Percentiles rank a stretch among this genome's conserved stretches.
Conservation (phyloP, 2,329 filamentous ascomycete genomes). For the Colletotrichum graminicola region DNA sequence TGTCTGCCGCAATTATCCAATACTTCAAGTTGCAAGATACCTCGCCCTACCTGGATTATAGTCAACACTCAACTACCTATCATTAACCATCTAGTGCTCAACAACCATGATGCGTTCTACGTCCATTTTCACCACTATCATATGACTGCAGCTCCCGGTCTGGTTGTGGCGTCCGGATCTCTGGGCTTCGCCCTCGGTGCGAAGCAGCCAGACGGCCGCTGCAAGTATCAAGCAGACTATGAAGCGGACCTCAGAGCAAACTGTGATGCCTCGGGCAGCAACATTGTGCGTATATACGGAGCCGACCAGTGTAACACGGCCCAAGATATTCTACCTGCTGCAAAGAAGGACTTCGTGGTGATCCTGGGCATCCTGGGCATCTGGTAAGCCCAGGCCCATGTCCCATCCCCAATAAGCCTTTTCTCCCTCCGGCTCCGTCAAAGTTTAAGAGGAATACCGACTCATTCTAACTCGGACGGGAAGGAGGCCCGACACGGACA, state of each 20-base stretch:
- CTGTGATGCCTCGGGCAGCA: conserved; percentile 61
- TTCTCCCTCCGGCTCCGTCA: not conserved
- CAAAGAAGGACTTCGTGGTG: conserved; percentile 73
- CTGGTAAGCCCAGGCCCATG: conserved; percentile 67
- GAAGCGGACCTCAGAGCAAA: conserved; percentile 74
- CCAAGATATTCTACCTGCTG: conserved; percentile 72
- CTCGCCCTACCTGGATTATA: not conserved
- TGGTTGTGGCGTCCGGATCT: conserved; percentile 56
- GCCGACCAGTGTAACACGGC: conserved; percentile 75
- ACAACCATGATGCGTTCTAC: conserved; percentile 5
- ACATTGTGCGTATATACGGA: conserved; percentile 75
- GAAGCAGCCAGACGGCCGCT: conserved; percentile 69
- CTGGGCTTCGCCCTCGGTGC: conserved; percentile 76
- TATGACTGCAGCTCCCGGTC: conserved; percentile 44
- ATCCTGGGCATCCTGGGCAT: conserved; percentile 78
- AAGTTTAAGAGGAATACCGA: conserved; percentile 2
- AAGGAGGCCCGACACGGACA: conserved; percentile 74
- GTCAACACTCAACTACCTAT: not conserved
- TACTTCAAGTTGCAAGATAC: not conserved
- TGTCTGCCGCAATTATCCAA: not conserved
- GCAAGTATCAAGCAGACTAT: conserved; percentile 74
- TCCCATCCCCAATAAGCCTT: not conserved
- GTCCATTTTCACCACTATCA: conserved; percentile 29
- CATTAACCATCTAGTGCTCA: not conserved
- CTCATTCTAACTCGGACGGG: conserved; percentile 10